Percentiles rank a stretch among this genome's conserved stretches.
phyloP scores from a whole-genome alignment of 1,284 basidiomycete genomes.

The Tranzscheliella williamsii region DNA sequence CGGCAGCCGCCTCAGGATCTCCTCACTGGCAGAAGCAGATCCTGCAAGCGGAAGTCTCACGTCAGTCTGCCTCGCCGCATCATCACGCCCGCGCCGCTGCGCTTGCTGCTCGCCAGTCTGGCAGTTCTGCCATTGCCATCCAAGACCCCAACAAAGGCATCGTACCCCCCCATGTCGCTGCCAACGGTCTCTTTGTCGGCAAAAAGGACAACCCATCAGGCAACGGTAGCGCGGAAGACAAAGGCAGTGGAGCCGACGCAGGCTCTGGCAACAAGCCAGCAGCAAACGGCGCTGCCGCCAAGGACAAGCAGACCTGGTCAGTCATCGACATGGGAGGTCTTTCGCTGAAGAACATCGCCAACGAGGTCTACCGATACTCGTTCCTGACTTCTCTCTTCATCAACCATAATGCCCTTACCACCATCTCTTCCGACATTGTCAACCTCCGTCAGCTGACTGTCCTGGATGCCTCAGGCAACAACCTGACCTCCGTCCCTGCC shows the following conservation, averaged over 20 bases:
- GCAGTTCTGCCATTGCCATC: constrained; percentile 63
- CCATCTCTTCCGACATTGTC: constrained; percentile 81
- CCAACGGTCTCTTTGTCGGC: constrained; percentile 62
- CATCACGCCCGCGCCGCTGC: constrained; percentile 67
- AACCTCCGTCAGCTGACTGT: constrained; percentile 83
- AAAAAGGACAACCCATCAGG: constrained; percentile 33
- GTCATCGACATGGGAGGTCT: constrained; percentile 96
- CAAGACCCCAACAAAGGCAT: constrained; percentile 64
- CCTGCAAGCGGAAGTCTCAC: constrained; percentile 62
- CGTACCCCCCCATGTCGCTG: constrained; percentile 52
- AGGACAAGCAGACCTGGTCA: constrained; percentile 69
- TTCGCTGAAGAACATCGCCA: constrained; percentile 84
- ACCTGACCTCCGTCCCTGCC: constrained; percentile 75
- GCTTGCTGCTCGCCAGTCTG: constrained; percentile 65
- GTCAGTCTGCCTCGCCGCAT: constrained; percentile 65
- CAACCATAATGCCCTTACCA: constrained; percentile 87
- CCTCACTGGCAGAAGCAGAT: constrained; percentile 59
- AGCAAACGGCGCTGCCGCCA: constrained; percentile 15
- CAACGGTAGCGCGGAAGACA: constrained; percentile 4
- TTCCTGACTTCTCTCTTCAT: constrained; percentile 95
- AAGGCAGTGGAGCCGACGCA: constrained; percentile 15
- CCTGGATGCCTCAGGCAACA: constrained; percentile 90
- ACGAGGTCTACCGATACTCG: constrained; percentile 81
- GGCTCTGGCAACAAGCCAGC: constrained; percentile 6
- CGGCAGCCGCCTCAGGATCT: constrained; percentile 28